Percentiles rank a stretch among this genome's conserved stretches.
Conservation (phyloP, 2,329 filamentous ascomycete genomes). For the Botrytis cinerea region DNA sequence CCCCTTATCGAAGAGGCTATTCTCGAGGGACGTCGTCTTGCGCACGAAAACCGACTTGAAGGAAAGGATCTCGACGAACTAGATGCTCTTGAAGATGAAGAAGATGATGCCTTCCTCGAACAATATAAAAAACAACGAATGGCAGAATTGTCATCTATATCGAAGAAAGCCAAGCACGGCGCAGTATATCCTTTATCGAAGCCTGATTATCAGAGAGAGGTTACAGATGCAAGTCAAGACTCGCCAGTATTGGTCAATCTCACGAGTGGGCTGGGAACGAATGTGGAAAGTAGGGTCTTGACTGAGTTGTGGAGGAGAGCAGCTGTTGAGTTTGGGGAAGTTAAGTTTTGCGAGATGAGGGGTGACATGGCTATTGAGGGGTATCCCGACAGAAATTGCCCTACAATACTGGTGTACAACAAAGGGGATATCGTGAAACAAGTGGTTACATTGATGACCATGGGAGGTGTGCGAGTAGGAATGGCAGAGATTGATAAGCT, state of each 20-base stretch:
- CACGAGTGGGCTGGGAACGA: constrained; percentile 74
- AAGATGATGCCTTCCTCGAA: constrained; percentile 90
- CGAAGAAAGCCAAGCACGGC: constrained; percentile 78
- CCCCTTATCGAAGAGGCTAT: constrained; percentile 96
- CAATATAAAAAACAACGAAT: constrained; percentile 86
- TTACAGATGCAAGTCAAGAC: constrained; percentile 83
- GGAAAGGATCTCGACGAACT: constrained; percentile 94
- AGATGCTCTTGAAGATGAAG: constrained; percentile 89
- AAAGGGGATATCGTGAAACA: constrained; percentile 92
- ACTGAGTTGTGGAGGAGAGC: constrained; percentile 84
- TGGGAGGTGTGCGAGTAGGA: constrained; percentile 71
- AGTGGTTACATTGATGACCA: constrained; percentile 80
- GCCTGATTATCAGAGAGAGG: constrained; percentile 86
- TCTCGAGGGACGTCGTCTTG: constrained; percentile 75
- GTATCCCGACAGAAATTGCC: constrained; percentile 92
- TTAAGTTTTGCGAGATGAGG: constrained; percentile 97
- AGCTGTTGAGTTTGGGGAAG: constrained; percentile 81
- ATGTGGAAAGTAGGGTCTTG: constrained; percentile 81
- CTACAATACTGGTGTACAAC: constrained; percentile 88
- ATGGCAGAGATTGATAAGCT: constrained; percentile 78
- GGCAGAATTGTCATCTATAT: constrained; percentile 74
- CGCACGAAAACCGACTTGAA: constrained; percentile 89
- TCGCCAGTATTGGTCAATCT: constrained; percentile 75
- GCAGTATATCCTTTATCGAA: constrained; percentile 93
- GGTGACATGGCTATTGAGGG: constrained; percentile 93